phyloP scores from a whole-genome alignment of 2,329 filamentous ascomycete genomes.

The Aspergillus fructus region DNA sequence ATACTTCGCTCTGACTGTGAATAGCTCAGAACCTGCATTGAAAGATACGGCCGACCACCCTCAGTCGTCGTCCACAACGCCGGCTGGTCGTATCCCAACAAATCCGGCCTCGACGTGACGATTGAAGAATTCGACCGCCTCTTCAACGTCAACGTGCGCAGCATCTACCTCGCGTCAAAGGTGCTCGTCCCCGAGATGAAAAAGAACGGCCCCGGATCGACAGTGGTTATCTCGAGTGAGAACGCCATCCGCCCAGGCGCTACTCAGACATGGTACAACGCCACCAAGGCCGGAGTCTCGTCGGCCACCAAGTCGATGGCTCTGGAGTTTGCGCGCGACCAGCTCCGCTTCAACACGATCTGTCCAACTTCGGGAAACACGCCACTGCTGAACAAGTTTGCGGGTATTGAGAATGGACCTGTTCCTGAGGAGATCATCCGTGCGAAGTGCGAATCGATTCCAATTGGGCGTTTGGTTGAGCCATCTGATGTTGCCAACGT shows the following conservation, averaged over 20 bases:
- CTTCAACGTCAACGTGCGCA: conserved; percentile 14
- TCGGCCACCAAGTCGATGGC: conserved; percentile 8
- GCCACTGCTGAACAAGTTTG: conserved; percentile 6
- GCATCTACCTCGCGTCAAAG: conserved; percentile 7
- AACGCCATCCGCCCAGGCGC: conserved; percentile 7
- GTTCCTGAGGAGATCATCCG: conserved; percentile 16
- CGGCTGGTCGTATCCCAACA: conserved; percentile 16
- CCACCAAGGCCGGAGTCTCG: conserved; percentile 4
- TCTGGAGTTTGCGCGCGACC: neutral
- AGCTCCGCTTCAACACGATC: conserved; percentile 4
- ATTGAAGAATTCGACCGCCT: conserved; percentile 12
- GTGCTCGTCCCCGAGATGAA: conserved; percentile 5
- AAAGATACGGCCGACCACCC: conserved; percentile 2
- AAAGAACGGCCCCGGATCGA: conserved; percentile 2
- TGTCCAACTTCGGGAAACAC: conserved; percentile 5
- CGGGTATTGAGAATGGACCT: conserved; percentile 11
- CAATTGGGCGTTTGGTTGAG: conserved; percentile 14
- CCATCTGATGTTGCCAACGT: conserved; percentile 15
- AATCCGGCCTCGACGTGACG: conserved; percentile 14
- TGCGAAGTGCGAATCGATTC: conserved; percentile 14
- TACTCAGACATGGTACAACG: conserved; percentile 8
- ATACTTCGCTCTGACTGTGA: neutral
- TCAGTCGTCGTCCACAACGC: conserved; percentile 16
- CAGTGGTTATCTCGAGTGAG: conserved; percentile 5
- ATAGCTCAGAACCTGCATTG: neutral